These are phyloP conservation scores for Metrosideros polymorpha DNA, from an alignment of 441 rosid species.

Conservation along the genomic window DNA sequence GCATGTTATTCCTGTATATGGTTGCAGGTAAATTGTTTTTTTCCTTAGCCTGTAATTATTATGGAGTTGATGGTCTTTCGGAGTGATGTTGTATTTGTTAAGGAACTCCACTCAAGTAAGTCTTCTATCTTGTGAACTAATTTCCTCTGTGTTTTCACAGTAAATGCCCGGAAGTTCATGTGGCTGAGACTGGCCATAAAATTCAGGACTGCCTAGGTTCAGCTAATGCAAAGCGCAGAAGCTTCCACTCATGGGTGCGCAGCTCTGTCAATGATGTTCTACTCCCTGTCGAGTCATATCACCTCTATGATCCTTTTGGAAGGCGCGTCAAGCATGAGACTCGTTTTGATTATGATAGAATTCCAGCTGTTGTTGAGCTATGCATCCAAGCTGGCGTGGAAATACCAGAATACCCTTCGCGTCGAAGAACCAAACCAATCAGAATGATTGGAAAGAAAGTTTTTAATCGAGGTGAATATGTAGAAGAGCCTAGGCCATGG, in stretches of 20 bases:
- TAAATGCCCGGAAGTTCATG: constrained; percentile 56
- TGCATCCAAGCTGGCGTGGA: constrained; percentile 72
- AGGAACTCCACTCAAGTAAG: background rate
- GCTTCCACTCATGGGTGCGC: constrained; percentile 56
- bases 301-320: constrained; percentile 59
- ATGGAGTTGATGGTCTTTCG: background rate
- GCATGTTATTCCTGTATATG: constrained; percentile 64
- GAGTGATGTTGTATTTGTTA: background rate
- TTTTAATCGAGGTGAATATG: constrained; percentile 61
- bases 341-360: constrained; percentile 57
- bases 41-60: background rate
- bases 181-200: constrained; percentile 38
- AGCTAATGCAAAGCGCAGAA: constrained; percentile 23
- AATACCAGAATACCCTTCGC: constrained; percentile 72
- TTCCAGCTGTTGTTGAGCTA: constrained; percentile 57
- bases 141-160: constrained; percentile 22
- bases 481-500: constrained; percentile 62
- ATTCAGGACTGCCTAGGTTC: constrained; percentile 45
- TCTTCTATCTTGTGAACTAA: background rate
- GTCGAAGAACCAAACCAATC: constrained; percentile 62
- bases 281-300: constrained; percentile 56
- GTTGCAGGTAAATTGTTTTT: constrained; percentile 45
- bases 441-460: constrained; percentile 76
- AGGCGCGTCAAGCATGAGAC: constrained; percentile 48
- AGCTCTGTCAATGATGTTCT: constrained; percentile 51